Base-by-base conservation (phyloP, 2,329 filamentous ascomycete genomes). In the Pyrenophora graminea region DNA sequence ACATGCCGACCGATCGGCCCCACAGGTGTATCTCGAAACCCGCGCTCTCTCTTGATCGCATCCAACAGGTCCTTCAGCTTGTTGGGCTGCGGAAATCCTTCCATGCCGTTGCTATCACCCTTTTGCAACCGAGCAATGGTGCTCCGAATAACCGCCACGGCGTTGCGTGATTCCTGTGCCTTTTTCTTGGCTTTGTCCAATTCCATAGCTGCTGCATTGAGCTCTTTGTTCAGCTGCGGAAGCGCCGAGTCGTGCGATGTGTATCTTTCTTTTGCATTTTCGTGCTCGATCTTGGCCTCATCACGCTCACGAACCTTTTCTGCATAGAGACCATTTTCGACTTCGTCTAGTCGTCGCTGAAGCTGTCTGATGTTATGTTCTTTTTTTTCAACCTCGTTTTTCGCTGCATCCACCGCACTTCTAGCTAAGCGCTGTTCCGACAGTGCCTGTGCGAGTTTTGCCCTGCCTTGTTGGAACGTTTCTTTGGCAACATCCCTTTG, bases 1-100 rank as follows among this genome's bases (percentile, higher is more conserved):
- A 99, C 81, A 64, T 94, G 83, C 19, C 85, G 78, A 25, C 92
- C 94, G 12, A 97, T 78, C 0, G 94, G 94, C 0, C 94, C 94
- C 30, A 97, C 79, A 2, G 94, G 94, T 55, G 82, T 86, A 37
- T 82, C 77, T 19, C 79, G 76, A 67, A 95, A 97, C 0, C 85
- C 79, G 2, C 57, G 72, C 50, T 96, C 90, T n/a, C 78, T 76
- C 5, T 84, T 79, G 54, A 97, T 89, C n/a, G 81, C 81, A 45
- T 75, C 79, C 6, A 95, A 74, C 3, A 97, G 81, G 2, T 78
- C 74, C 1, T 80, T 78, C 63, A 95, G 82, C 18, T 51, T 58
- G 34, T 80, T 81, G 8, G 60, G 53, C 1, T 73, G 70, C 36
- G 86, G 83, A 63, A 88, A 97, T 0, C 82, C 87, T 50, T 81